phyloP scores from a whole-genome alignment of 805 yeast species.

The Limtongia smithiae region DNA sequence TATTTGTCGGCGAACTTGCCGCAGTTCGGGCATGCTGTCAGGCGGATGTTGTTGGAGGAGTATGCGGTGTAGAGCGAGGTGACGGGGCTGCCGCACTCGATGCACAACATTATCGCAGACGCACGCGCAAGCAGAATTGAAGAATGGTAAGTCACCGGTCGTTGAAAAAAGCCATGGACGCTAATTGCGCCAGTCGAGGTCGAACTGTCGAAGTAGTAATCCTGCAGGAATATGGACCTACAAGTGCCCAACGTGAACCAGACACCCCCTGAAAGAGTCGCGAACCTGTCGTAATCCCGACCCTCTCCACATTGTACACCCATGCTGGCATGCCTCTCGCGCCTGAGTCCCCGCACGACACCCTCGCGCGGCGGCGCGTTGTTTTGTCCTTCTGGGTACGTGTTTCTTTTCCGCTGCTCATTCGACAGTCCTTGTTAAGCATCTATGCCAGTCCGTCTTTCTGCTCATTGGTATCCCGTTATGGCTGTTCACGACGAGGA shows the following conservation, averaged over 20 bases:
- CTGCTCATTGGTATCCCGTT: slow-evolving; percentile 53
- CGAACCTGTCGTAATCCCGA: no score
- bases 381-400: slow-evolving; percentile 28
- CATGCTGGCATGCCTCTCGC: not conserved
- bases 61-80: slow-evolving; percentile 65
- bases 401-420: not conserved
- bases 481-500: slow-evolving; percentile 58
- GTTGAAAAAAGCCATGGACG: no score
- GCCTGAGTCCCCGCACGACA: slow-evolving; percentile 11
- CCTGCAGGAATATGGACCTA: no score
- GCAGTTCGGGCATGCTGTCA: slow-evolving; percentile 74
- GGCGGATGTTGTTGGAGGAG: slow-evolving; percentile 71
- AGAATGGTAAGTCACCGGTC: no score
- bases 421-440: not conserved
- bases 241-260: no score
- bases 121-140: no score
- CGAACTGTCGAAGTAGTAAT: no score
- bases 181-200: no score
- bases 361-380: slow-evolving; percentile 19
- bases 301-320: not conserved
- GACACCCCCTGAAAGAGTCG: no score
- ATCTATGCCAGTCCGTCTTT: slow-evolving; percentile 31
- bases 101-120: slow-evolving; percentile 97
- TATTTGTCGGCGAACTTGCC: slow-evolving; percentile 79
- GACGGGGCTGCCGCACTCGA: slow-evolving; percentile 74